These are phyloP conservation scores for Pichia gijzeniarum DNA, from an alignment of 805 yeast species.

Conservation along the genomic window DNA sequence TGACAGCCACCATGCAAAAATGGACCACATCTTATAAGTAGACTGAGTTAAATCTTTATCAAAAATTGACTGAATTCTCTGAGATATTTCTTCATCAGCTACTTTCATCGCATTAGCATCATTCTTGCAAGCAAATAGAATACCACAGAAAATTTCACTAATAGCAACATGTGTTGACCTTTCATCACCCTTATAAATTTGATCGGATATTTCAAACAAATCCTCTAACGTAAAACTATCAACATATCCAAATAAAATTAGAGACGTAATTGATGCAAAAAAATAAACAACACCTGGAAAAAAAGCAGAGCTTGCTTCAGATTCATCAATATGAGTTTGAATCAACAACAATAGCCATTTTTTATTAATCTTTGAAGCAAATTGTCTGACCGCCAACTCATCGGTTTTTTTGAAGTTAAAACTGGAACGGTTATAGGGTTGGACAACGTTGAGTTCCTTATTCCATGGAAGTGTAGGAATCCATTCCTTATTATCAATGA, in stretches of 20 bases:
- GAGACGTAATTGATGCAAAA: slow-evolving; percentile 41
- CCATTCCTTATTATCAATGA: slow-evolving; percentile 48
- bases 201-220: slow-evolving; percentile 42
- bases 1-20: slow-evolving; percentile 70
- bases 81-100: slow-evolving; percentile 42
- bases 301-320: slow-evolving; percentile 62
- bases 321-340: slow-evolving; percentile 51
- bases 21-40: slow-evolving; percentile 64
- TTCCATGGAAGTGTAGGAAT: slow-evolving; percentile 80
- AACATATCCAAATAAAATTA: slow-evolving; percentile 41
- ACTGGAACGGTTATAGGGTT: slow-evolving; percentile 24
- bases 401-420: slow-evolving; percentile 39
- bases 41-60: slow-evolving; percentile 65
- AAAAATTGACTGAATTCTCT: slow-evolving; percentile 41
- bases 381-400: slow-evolving; percentile 29
- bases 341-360: slow-evolving; percentile 54
- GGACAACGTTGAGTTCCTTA: slow-evolving; percentile 40
- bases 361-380: slow-evolving; percentile 43
- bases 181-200: slow-evolving; percentile 55
- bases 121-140: slow-evolving; percentile 45
- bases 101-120: slow-evolving; percentile 24
- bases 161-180: slow-evolving; percentile 69
- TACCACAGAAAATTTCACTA: slow-evolving; percentile 64
- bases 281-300: slow-evolving; percentile 60
- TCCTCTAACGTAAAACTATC: slow-evolving; percentile 43